These are phyloP conservation scores for Microdochium bolleyi DNA, from an alignment of 2,329 filamentous ascomycete species.

Conservation along the genomic window DNA sequence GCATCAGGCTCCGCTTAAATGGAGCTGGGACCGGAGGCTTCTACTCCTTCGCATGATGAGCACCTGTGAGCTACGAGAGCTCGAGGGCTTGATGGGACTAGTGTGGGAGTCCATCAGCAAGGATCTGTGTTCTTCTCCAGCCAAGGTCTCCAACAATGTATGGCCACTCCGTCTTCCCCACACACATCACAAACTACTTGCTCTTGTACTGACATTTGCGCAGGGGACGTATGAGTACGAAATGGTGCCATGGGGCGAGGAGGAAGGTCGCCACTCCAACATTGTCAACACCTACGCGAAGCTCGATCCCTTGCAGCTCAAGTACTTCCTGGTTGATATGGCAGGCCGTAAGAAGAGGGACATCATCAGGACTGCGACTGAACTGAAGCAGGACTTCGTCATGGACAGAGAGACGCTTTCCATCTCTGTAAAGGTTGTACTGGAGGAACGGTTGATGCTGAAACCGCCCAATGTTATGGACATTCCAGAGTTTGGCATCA, in stretches of 20 bases:
- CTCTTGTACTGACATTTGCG: not conserved
- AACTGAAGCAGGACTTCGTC: conserved; percentile 23
- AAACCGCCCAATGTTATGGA: conserved; percentile 4
- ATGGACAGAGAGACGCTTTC: conserved; percentile 23
- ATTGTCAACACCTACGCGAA: conserved; percentile 34
- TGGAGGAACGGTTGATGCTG: conserved; percentile 15
- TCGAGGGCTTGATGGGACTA: conserved; percentile 13
- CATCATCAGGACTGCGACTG: conserved; percentile 31
- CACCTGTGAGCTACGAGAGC: conserved; percentile 17
- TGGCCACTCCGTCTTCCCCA: not conserved
- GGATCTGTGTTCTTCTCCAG: conserved; percentile 19
- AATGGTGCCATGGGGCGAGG: conserved; percentile 17
- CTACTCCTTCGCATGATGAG: conserved; percentile 15
- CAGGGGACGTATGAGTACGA: conserved; percentile 7
- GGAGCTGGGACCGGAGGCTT: conserved; percentile 14
- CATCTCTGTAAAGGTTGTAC: conserved; percentile 14
- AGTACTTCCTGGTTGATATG: conserved; percentile 37
- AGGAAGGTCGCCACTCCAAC: conserved; percentile 15
- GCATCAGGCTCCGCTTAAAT: conserved; percentile 8
- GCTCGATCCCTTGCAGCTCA: conserved; percentile 39
- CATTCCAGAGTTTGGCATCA: conserved; percentile 14
- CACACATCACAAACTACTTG: not conserved
- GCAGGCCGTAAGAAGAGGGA: conserved; percentile 36
- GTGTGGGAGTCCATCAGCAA: conserved; percentile 14
- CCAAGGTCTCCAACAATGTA: not conserved